Evolutionary conservation across 2,329 filamentous ascomycete species (phyloP), one percentile per base, ranked within the genome.

Genomic region (Boeremia exigua): DNA sequence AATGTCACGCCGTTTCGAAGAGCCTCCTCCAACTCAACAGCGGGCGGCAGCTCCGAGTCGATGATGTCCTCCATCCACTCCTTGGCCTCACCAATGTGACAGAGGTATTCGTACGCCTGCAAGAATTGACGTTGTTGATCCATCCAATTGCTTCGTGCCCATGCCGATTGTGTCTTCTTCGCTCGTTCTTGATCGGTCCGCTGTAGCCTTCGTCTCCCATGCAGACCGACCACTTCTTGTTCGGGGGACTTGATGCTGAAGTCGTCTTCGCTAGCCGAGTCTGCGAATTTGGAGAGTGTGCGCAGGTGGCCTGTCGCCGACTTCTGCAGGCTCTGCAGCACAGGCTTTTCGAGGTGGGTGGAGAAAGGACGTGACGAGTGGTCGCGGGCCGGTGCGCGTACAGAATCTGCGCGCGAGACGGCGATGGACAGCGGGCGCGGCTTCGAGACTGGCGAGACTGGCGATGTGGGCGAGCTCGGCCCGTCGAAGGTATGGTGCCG

Each of bases 61-160:
- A 95, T 91, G 56, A 97, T 86, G 72, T 96, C 87, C 71, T 99
- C 95, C 63, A 99, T 96, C 95, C 95, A 99, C 77, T 98, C 94
- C 74, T 98, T 98, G 19, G 95, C 95, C 80, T 99, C 95, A 74
- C 95, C 95, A 63, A 99, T 98, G 72, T 99, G 95, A 73, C 95
- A 99, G 33, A 99, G 88, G 73, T 99, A 99, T 75, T 99, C 95
- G 72, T 99, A 99, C 6, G 95, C 95, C 75, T 96, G 91, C 48
- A 99, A 79, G 69, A 97, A 98, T 74, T 98, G 94, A 25, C 95
- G 86, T 73, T 99, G 94, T 73, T 96, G 95, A 75, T 99, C 95
- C 94, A 99, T 99, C 95, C 95, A 99, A 73, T 94, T 96, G 45
- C 90, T 86, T 17, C 88, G 88, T 60, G 91, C 86, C 88, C 92